Evolutionary conservation across 805 yeast genomes (phyloP), one percentile per base, ranked within the genome.

Genomic region (Pichia nakasei): DNA sequence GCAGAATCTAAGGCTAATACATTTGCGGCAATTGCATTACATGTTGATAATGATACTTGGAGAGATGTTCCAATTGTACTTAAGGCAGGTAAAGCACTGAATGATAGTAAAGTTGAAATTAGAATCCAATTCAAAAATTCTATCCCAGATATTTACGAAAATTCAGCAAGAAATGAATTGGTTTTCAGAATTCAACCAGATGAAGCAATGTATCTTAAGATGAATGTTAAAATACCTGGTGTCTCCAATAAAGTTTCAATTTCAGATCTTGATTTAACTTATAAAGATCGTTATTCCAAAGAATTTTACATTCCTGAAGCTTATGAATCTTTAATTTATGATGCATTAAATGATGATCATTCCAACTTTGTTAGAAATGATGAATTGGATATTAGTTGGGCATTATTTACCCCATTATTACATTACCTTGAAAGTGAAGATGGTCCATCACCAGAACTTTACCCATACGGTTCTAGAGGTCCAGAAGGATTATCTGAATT

Each of bases 281-380:
- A 93, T 64, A 68, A 81, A 44, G 70, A 72, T 41, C 79, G 97
- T 60, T 93, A 83, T 69, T 47, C 53, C 17, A 70, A 84, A 51
- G 83, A 86, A 60, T 83, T 86, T 68, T 84, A 93, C 82, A 89
- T 93, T 58, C 97, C 98, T 37, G 96, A 91, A 71, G 97, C 97
- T 35, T 93, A 93, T 65, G 98, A 93, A 70, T 84, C 96, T 1
- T 77, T 93, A 55, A 86, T 93, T 56, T 79, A 94, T 65, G 97
- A 93, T 65, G 85, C 91, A 50, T 66, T 83, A 60, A 75, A 78
- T 53, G 97, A 94, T 45, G 95, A 89, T 66, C 98, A 93, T 68
- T 85, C 97, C 42, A 91, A 91, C 70, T 93, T 93, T 62, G 97
- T 93, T 29, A 82, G 98, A 69, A 97, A 91, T 61, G 98, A 93